phyloP scores from a whole-genome alignment of 257 asterid species.

The Solanum chilense region DNA sequence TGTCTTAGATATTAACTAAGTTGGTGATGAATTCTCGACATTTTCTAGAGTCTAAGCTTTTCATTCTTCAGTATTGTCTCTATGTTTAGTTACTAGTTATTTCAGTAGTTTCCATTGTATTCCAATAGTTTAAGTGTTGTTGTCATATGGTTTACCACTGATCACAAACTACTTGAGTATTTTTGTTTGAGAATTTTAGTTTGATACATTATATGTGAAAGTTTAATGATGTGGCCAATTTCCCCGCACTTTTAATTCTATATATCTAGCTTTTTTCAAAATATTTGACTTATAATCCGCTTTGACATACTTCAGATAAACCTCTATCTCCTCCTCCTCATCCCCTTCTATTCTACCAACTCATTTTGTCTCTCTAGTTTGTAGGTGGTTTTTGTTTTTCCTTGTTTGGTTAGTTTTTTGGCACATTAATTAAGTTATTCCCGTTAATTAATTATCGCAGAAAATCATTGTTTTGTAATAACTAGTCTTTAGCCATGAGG shows the following conservation, averaged over 20 bases:
- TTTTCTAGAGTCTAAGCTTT: not conserved
- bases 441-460: rapidly evolving
- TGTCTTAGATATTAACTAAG: not conserved
- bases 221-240: not conserved
- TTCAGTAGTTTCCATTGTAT: not conserved
- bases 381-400: not conserved
- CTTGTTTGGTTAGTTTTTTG: not conserved
- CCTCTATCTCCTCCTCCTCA: too few species aligned
- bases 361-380: not conserved
- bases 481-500: too few species aligned
- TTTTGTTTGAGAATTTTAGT: not conserved
- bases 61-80: not conserved
- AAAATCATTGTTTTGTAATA: not conserved
- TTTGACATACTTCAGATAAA: too few species aligned
- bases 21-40: not conserved
- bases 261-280: too few species aligned
- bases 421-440: not conserved
- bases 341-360: not conserved
- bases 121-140: not conserved
- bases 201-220: not conserved
- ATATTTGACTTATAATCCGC: rapidly evolving
- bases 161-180: not conserved
- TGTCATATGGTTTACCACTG: not conserved
- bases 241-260: not conserved
- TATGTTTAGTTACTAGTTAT: not conserved